phyloP scores from a whole-genome alignment of 2,329 filamentous ascomycete genomes.

The Calonectria multiphialidica region DNA sequence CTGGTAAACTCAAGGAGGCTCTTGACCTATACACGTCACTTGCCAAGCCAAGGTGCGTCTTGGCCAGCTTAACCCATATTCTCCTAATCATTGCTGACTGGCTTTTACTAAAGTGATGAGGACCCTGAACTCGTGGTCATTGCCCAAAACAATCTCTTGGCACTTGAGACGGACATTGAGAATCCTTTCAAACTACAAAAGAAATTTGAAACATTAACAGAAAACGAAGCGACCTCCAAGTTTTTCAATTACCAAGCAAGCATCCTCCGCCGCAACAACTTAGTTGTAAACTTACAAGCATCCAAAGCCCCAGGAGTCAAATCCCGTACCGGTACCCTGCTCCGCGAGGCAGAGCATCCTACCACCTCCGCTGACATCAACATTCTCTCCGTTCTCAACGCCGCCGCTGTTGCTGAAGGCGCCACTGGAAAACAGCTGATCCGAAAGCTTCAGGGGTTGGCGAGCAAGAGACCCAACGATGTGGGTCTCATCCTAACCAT shows the following conservation, averaged over 20 bases:
- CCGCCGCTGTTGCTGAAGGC: constrained; percentile 78
- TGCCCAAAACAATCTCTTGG: constrained; percentile 72
- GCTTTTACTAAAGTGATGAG: constrained; percentile 63
- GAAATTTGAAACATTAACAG: constrained; percentile 66
- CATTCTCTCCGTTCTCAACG: constrained; percentile 66
- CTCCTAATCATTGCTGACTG: constrained; percentile 38
- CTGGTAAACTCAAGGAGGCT: constrained; percentile 77
- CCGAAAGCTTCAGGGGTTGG: constrained; percentile 75
- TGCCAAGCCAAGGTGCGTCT: constrained; percentile 69
- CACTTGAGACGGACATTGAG: constrained; percentile 53
- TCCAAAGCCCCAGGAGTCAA: constrained; percentile 76
- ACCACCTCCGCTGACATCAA: constrained; percentile 50
- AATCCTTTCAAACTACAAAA: constrained; percentile 80
- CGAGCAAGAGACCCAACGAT: constrained; percentile 82
- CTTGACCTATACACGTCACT: constrained; percentile 72
- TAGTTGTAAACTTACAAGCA: constrained; percentile 73
- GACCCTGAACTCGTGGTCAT: constrained; percentile 77
- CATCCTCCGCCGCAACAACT: constrained; percentile 70
- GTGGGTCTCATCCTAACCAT: constrained; percentile 84
- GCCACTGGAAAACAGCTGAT: constrained; percentile 75
- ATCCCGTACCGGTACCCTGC: constrained; percentile 58
- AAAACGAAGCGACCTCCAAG: constrained; percentile 68
- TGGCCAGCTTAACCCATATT: not conserved
- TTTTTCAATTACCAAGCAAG: constrained; percentile 78
- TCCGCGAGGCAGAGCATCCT: constrained; percentile 46